Evolutionary conservation across 164 flowering plant genomes (phyloP), one percentile per base, ranked within the genome.

Genomic region (Vitis cinerea): DNA sequence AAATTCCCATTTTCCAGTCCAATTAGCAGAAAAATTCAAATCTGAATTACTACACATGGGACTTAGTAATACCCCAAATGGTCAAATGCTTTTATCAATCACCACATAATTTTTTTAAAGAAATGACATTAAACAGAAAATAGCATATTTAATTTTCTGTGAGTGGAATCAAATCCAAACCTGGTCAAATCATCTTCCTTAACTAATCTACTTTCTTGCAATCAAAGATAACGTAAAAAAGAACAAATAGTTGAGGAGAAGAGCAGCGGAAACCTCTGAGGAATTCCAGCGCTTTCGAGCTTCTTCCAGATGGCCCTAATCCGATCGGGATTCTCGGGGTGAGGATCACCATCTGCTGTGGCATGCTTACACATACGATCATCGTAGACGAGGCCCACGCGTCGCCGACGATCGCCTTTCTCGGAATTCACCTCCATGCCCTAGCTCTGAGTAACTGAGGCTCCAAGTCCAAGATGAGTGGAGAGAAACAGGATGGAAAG

Each of bases 281-380:
- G 65, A 58, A 94, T 80, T 63, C 89, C 90, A 8, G 87, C 74
- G 50, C 71, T 58, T 53, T 86, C 73, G 12, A 94, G 97, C 79
- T 79, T 84, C 14, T 79, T 73, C 97, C 95, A 92, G 50, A 92
- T 90, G 31, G 77, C 86, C 19, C 63, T 79, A 66, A 95, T 88
- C 27, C 99, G 90, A 75, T 79, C 58, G 2, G 99, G 97, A 49
- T 79, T 80, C 70, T 94, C 98, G 0, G 97, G 97, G 69, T 95
- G 99, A 68, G 65, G 44, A 3, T 84, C 86, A 1, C 73, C 86
- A 50, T 77, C 80, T 0, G 95, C 90, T 1, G 82, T 76, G 13
- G 50, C 63, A 71, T 95, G 98, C 50, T 81, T 77, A 63, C 97
- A 89, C 99, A 92, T 93, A 68, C 95, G 81, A 72, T 92, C 97